Conservation (phyloP, 257 asterid genomes). For the Solanum corneliomulleri region DNA sequence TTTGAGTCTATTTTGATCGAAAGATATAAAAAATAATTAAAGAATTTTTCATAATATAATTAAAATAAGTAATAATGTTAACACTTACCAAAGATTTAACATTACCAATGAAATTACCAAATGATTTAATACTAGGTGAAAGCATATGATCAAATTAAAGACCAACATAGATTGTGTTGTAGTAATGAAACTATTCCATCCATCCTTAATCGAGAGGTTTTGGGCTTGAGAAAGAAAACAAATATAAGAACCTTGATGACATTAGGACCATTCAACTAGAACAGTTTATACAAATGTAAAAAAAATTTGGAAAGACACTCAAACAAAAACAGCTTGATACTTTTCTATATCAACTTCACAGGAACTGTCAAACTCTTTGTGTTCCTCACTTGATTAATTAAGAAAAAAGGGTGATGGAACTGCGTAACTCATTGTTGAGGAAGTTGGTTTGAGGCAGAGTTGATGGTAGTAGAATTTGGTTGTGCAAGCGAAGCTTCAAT, state of each 20-base stretch:
- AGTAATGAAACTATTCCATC: too few relatives aligned
- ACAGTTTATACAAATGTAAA: neutral
- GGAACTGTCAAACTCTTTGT: slow-evolving; percentile 2
- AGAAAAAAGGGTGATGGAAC: neutral
- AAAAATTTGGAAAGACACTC: neutral
- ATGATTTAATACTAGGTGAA: neutral
- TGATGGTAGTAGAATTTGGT: neutral
- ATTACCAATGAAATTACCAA: too few relatives aligned
- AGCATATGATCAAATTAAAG: neutral
- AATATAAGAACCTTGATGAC: neutral
- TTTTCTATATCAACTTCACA: slow-evolving; percentile 26
- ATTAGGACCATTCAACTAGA: neutral
- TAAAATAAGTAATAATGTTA: too few relatives aligned
- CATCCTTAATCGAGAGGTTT: too few relatives aligned
- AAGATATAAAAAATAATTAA: too few relatives aligned
- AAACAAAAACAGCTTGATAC: neutral
- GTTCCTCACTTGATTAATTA: slow-evolving; percentile 23
- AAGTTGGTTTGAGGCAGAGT: neutral
- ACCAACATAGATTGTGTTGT: too few relatives aligned
- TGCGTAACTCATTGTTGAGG: neutral
- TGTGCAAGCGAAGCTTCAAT: slow-evolving; percentile 23
- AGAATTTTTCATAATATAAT: too few relatives aligned
- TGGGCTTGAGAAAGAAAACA: too few relatives aligned
- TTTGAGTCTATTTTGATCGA: too few relatives aligned
- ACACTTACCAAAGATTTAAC: too few relatives aligned